Conservation (phyloP, 1,284 basidiomycete genomes). For the Apiotrichum veenhuisii region DNA sequence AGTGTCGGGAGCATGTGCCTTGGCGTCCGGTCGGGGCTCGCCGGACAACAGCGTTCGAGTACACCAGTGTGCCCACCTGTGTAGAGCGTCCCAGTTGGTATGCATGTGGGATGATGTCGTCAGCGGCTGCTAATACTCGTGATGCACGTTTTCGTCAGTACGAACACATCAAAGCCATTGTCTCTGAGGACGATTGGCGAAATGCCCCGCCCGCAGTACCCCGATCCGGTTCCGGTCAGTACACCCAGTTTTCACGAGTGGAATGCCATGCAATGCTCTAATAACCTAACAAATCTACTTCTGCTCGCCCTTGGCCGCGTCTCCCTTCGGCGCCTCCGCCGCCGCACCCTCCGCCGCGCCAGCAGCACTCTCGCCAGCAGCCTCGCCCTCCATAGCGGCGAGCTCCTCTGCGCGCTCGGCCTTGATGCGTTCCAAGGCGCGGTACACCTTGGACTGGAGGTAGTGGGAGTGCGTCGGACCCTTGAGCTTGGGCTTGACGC, state of each 20-base stretch:
- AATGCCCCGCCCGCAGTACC: no score
- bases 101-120: no score
- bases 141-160: no score
- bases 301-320: background rate
- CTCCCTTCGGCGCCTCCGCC: conserved; percentile 2
- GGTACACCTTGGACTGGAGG: conserved; percentile 91
- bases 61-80: no score
- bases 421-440: conserved; percentile 82
- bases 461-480: conserved; percentile 68
- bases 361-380: conserved; percentile 16
- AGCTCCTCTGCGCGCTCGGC: conserved; percentile 34
- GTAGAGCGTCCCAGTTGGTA: no score
- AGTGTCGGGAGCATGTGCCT: no score
- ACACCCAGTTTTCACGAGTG: background rate
- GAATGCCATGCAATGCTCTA: conserved; percentile 7
- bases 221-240: no score
- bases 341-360: conserved; percentile 11
- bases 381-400: conserved; percentile 16
- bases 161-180: no score
- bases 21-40: no score
- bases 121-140: no score
- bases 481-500: conserved; percentile 26
- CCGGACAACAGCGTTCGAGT: no score
- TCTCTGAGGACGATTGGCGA: no score
- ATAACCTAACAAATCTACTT: background rate